phyloP scores from a whole-genome alignment of 2,329 filamentous ascomycete species.

The Paracamarosporium sp. region DNA sequence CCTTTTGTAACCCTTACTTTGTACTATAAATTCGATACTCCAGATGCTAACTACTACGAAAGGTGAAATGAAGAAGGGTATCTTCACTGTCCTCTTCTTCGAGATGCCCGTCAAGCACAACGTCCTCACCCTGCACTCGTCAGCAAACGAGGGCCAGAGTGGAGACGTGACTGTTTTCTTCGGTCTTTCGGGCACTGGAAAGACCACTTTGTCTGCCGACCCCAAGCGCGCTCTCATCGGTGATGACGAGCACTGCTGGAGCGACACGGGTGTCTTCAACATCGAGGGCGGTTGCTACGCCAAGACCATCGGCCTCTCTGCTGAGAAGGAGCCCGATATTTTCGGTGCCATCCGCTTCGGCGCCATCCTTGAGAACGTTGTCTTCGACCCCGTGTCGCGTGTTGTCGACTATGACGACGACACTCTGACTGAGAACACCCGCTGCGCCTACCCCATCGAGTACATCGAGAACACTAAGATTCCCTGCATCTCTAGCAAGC shows the following conservation, averaged over 20 bases:
- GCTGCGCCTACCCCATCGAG: constrained; percentile 98
- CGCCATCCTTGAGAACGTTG: constrained; percentile 97
- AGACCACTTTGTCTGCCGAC: constrained; percentile 97
- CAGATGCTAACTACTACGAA: constrained; percentile 11
- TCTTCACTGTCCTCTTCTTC: constrained; percentile 99
- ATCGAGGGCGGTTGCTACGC: constrained; percentile 99
- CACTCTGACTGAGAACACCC: constrained; percentile 97
- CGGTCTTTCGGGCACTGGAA: constrained; percentile 96
- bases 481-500: constrained; percentile 83
- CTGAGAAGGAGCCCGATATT: constrained; percentile 99
- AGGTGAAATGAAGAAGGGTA: constrained; percentile 85
- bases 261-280: constrained; percentile 96
- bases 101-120: constrained; percentile 99
- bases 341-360: constrained; percentile 95
- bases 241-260: constrained; percentile 99
- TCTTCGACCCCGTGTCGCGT: constrained; percentile 90
- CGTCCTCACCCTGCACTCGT: constrained; percentile 96
- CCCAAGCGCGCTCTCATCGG: constrained; percentile 95
- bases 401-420: constrained; percentile 94
- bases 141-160: constrained; percentile 92
- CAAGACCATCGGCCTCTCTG: constrained; percentile 96
- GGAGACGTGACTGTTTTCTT: constrained; percentile 99
- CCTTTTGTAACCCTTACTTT: too few species aligned
- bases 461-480: constrained; percentile 99
- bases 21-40: too few species aligned